Base-by-base conservation (phyloP, 768 basidiomycete species). In the Kwoniella sp. region DNA sequence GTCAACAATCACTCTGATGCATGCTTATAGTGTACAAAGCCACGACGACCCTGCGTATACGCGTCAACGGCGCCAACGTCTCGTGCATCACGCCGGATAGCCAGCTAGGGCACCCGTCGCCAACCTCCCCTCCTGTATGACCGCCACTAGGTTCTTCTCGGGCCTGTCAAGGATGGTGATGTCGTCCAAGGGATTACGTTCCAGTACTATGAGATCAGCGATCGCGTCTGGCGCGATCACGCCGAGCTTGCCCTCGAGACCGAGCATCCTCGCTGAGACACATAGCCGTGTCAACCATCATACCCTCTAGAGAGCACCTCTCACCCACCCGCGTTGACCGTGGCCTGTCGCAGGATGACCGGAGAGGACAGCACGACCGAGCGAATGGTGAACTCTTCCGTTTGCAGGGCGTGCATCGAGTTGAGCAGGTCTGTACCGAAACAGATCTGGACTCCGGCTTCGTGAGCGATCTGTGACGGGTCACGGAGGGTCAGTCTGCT, bases 371-470 rank as follows among this genome's bases (percentile, higher is more conserved):
- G 71, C 2, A 77, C 67, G 8, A 62, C 48, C 1, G 76, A 67
- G 23, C 79, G 70, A 20, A 78, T 77, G 9, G 75, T 63, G 53
- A 79, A 79, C 40, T 77, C 71, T 83, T 83, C 61, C 1, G 73
- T 86, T 78, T 48, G 87, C 78, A 63, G 82, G 78, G 74, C 84
- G 78, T 44, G 86, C 83, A 75, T 83, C 79, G 56, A 88, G 59
- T 63, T 85, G 79, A 48, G 80, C 5, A 67, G 50, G 22, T 66
- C 62, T 0, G 69, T 73, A 5, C 66, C 78, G 69, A 39, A 50
- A 14, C 49, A 50, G 19, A 50, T 42, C 15, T 31, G 28, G 22
- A 50, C 49, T 14, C 40, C 49, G 19, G 49, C 31, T 11, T 50
- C 40, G 19, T 50, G 39, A 12, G 49, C 49, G n/a, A 43, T 15